Evolutionary conservation across 129 eudicot species (phyloP), one percentile per base, ranked within the genome.

Genomic region (Gnaphalium uliginosum): DNA sequence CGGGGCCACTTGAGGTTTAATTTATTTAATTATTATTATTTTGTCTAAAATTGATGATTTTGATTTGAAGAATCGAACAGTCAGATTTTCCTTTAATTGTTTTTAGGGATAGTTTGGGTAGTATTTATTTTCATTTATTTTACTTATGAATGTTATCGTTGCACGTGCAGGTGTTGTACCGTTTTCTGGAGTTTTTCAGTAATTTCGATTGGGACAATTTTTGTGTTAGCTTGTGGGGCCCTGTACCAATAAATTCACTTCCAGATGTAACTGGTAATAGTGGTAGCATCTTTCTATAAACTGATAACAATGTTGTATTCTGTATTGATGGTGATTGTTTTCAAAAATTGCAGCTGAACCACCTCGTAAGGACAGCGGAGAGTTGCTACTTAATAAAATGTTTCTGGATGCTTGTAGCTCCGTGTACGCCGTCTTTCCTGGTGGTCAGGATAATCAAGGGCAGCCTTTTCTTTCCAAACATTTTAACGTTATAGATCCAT

Each of bases 191-290:
- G 90, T 95, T 95, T 79, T 95, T 95, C 79, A 95, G 99, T 76
- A 86, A 86, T 82, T 95, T 95, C 23, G 99, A 95, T 78, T 95
- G 97, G 97, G 97, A 91, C 57, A 89, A 86, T 61, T 95, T 87
- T 66, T 91, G 99, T 83, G 92, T 95, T 71, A 95, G 99, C 79
- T 77, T 95, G 76, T 91, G 97, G 97, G 99, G 99, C 22, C 99
- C 99, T 43, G 99, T 95, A 32, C 92, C 96, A 8, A 86, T 91
- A 71, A 87, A 71, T 74, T 87, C 95, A 30, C 95, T 95, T 69
- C 99, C 99, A 23, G 89, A 89, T 78, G 89, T 91, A 22, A 89
- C 90, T 30, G 99, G 99, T 95, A 86, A 85, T 65, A 62, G 18
- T 57, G 23, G 17, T 48, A 21, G 41, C 25, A 6, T 50, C n/a